Evolutionary conservation across 305 asterid species (phyloP), one percentile per base, ranked within the genome.

Genomic region (Ajuga reptans): DNA sequence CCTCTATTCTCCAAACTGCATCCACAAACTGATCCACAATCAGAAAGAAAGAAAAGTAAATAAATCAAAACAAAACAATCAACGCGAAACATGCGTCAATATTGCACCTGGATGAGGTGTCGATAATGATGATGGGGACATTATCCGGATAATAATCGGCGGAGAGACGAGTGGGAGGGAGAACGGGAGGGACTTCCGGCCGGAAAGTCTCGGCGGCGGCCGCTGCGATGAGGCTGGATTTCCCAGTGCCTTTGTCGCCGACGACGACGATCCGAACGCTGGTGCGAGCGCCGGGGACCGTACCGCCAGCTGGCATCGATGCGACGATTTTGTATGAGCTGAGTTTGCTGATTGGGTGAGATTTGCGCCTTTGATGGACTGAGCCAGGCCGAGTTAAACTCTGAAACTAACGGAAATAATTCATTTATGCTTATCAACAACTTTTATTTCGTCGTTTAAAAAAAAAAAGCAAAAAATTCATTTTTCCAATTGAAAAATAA

Each of bases 161-260:
- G 52, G 97, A 92, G 74, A 94, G 95, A 61, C 97, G 96, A 69
- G 97, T 87, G 64, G 91, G 96, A 39, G 93, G 96, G 61, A 91
- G 96, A 14, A 91, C 95, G 9, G 89, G 90, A 15, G 90, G 90
- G n/a, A 91, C 91, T 24, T 85, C 89, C 16, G 73, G 83, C n/a
- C 92, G 89, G 76, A 94, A 94, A 16, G 87, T 69, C 68, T 91
- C 99, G 64, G 89, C 85, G 5, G 96, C 92, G 10, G 92, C 96
- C 18, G 99, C 85, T 12, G 90, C 89, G 74, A 94, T 94, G 60
- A 91, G 96, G 77, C 96, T 89, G 71, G 97, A 91, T 80, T 94
- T 94, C 1, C 97, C 99, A 68, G 95, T 86, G 76, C 86, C 91
- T 16, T 87, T 95, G 78, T 94, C 97, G 81, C 96, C 97, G 78